Evolutionary conservation across 1,284 basidiomycete genomes (phyloP), one percentile per base, ranked within the genome.

Genomic region (Fomitopsis betulina): DNA sequence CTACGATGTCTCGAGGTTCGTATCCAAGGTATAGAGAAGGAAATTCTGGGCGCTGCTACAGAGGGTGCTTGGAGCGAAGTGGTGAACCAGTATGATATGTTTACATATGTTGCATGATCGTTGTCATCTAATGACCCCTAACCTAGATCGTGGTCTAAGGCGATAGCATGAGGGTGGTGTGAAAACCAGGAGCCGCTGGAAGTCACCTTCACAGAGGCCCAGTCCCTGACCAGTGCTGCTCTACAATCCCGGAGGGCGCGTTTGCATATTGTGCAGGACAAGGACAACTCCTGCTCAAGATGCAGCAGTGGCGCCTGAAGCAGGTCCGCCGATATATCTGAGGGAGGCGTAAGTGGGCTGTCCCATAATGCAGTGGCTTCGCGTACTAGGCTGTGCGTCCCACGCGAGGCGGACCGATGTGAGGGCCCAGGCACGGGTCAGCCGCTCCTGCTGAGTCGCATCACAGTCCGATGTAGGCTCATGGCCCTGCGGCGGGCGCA

Each of bases 191-290:
- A 15, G 37, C 37, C 15, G 37, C 25, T 43, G 21, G 15, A n/a
- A 9, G 27, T 27, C 64, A 87, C 87, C 76, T 87, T 90, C 47
- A 91, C 84, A 39, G 81, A 73, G 15, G 87, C 85, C 88, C 88
- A 91, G 61, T 88, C 85, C 25, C 82, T 69, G 42, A 89, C 73
- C 43, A 91, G 75, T 51, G 78, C 78, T 66, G 82, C 83, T 45
- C 90, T 80, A 40, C 88, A 78, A 45, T 86, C 82, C 53, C 78
- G 74, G 30, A 91, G 76, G 2, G 80, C 72, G 49, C 72, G 66
- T 61, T 79, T 80, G 67, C 88, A 91, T 32, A 80, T 75, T 43
- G 84, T 61, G 55, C 72, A 73, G 5, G 59, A 35, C n/a, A 72
- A 73, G 5, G 59, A 35, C n/a, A 72, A 56, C 56, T 62, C 58